Base-by-base conservation (phyloP, 257 asterid species). In the Solanum habrochaites region DNA sequence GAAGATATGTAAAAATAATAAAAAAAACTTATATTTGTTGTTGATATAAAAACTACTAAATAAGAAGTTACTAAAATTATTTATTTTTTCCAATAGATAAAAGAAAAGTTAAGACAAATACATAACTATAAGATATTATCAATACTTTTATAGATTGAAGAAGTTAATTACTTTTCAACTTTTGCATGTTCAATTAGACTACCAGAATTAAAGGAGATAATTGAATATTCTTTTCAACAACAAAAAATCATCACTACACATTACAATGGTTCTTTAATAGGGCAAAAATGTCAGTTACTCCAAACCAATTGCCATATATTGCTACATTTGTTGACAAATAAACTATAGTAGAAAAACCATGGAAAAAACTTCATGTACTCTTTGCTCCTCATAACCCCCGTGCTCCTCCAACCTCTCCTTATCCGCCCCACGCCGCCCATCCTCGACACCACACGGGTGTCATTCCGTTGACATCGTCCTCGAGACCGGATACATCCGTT, bases 381-480 rank as follows among this genome's bases (percentile, higher is more conserved):
- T 83, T 42, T 31, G 13, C 80, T 74, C 49, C 87, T 87, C 45
- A 35, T 87, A 71, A 32, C 77, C 73, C 7, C 81, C 16, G 37
- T 43, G 5, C 81, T 87, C 80, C 66, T 87, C 85, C 87, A n/a
- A 83, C 66, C 60, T 37, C 74, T 73, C 82, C 89, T 81, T 7
- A 15, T 56, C 29, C 29, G 1, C 87, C 23, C 16, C 88, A 87
- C 45, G 25, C 31, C 29, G 58, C 71, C 29, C 82, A n/a, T 82
- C 56, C 52, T 77, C 69, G 67, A 70, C 62, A 69, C 84, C 0
- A 29, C 39, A 77, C 2, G n/a, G 25, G 35, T 77, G 20, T 40
- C 83, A 40, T n/a, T 75, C 58, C 3, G 7, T 13, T 13, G 83
- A 47, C 39, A 42, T 14, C 37, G 2, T 77, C 23, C 37, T 45